Evolutionary conservation across 2,329 filamentous ascomycete species (phyloP).

Genomic region (Trichoderma oligosporum): DNA sequence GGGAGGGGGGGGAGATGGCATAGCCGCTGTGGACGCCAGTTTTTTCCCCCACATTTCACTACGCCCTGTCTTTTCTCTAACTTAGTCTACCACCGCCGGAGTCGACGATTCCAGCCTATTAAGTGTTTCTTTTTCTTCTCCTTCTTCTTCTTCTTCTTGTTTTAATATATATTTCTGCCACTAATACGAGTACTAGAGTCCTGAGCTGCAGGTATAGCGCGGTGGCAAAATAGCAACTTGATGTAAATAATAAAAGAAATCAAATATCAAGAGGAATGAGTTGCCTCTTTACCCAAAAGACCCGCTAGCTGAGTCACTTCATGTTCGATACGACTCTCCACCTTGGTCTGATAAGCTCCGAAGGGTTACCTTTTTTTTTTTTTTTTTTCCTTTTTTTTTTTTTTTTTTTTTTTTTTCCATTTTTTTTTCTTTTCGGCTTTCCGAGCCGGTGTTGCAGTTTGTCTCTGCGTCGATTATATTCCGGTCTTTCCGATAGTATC

Average conservation of each 20-base stretch:
- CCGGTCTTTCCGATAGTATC: background rate
- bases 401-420: too few relatives aligned
- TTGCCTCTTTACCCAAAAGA: background rate
- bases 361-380: background rate
- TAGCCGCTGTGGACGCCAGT: too few relatives aligned
- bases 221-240: background rate
- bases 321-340: conserved; percentile 6
- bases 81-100: background rate
- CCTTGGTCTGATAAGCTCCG: conserved; percentile 2
- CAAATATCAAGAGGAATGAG: too few relatives aligned
- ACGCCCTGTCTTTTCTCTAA: background rate
- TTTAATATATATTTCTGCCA: background rate
- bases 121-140: background rate
- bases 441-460: background rate
- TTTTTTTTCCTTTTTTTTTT: background rate
- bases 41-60: conserved; percentile 13
- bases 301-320: conserved; percentile 7
- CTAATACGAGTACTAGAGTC: background rate
- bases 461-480: background rate
- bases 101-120: background rate
- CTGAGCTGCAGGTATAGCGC: conserved; percentile 9
- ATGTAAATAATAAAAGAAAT: too few relatives aligned
- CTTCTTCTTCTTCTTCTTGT: background rate
- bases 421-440: background rate
- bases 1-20: too few relatives aligned